Conservation (phyloP, 2,329 filamentous ascomycete genomes). For the Claviceps sp. region DNA sequence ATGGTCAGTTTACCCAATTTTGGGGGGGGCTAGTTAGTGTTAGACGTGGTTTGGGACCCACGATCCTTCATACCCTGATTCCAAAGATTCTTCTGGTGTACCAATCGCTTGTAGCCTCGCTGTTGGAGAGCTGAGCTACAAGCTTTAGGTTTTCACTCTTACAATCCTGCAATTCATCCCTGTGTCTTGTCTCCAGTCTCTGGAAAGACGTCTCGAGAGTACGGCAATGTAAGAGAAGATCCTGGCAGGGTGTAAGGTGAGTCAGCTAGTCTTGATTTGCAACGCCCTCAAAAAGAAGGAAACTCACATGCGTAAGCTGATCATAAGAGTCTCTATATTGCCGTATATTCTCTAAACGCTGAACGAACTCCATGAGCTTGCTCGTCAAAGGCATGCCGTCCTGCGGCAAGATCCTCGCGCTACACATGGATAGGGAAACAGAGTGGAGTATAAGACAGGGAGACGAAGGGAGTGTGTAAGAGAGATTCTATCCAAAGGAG, state of each 20-base stretch:
- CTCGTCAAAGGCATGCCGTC: slow-evolving; percentile 12
- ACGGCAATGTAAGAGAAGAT: slow-evolving; percentile 23
- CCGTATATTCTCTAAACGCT: slow-evolving; percentile 32
- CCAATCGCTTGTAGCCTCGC: slow-evolving; percentile 22
- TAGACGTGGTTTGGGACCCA: too few relatives aligned
- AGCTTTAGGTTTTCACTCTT: slow-evolving; percentile 39
- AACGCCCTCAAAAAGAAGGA: not conserved
- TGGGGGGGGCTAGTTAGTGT: too few relatives aligned
- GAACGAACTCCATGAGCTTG: slow-evolving; percentile 30
- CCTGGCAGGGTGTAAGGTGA: slow-evolving; percentile 10
- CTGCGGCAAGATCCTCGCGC: not conserved
- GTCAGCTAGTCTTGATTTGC: not conserved
- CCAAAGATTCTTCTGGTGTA: slow-evolving; percentile 25
- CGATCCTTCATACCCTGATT: slow-evolving; percentile 28
- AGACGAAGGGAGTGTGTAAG: too few relatives aligned
- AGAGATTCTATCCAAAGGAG: too few relatives aligned
- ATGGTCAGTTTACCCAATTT: not conserved
- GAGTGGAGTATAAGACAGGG: not conserved
- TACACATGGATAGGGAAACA: not conserved
- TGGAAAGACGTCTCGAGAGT: slow-evolving; percentile 28
- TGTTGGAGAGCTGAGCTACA: slow-evolving; percentile 31
- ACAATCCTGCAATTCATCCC: slow-evolving; percentile 26
- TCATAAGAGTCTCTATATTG: slow-evolving; percentile 27
- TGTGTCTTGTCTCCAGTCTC: slow-evolving; percentile 30
- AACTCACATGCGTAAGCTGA: slow-evolving; percentile 31